Evolutionary conservation across 352 stramenopile species (phyloP), one percentile per base, ranked within the genome.

Genomic region (Globisporangium paroecandrum): DNA sequence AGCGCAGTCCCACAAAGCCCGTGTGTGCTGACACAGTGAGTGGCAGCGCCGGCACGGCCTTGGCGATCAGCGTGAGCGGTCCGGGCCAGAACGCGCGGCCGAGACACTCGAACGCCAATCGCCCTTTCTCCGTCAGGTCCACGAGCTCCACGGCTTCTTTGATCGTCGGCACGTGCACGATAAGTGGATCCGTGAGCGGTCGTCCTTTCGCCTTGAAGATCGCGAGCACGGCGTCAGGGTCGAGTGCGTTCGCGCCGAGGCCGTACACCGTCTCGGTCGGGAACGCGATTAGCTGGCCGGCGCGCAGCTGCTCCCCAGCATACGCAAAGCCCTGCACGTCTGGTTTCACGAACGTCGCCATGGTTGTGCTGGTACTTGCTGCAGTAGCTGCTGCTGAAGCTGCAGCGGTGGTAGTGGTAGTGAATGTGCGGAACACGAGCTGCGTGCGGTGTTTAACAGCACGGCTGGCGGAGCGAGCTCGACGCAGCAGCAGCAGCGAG

Each of bases 261-360:
- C 98, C 98, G 72, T 99, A 99, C 22, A 99, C 98, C 0, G 98
- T 99, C 86, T 99, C 98, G n/a, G 97, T 99, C 9, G 97, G 97
- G 80, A 99, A 99, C 8, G 94, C 79, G 41, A 98, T 87, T 12
- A 98, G 76, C 27, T 78, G 73, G n/a, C 93, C 93, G 49, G 75
- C 71, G 51, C 81, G 84, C 22, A 98, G 71, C 64, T 90, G 77
- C 58, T 84, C 73, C 29, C 82, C 88, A 12, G 89, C 89, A 32
- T 76, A 58, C 27, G 65, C 69, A 46, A 83, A 85, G 20, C 83
- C 83, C 36, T 74, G 64, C 7, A 72, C 70, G 65, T 89, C 78
- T 0, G 82, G 75, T 43, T 74, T 53, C 9, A 91, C 68, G 20
- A 89, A 73, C 24, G 58, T 54, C n/a, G 59, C 54, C 59, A 71